A percentile compares a stretch with the other conserved stretches of the same genome.
These are phyloP conservation scores for Candida pseudoglaebosa DNA, from an alignment of 805 yeast species.

Conservation along the genomic window DNA sequence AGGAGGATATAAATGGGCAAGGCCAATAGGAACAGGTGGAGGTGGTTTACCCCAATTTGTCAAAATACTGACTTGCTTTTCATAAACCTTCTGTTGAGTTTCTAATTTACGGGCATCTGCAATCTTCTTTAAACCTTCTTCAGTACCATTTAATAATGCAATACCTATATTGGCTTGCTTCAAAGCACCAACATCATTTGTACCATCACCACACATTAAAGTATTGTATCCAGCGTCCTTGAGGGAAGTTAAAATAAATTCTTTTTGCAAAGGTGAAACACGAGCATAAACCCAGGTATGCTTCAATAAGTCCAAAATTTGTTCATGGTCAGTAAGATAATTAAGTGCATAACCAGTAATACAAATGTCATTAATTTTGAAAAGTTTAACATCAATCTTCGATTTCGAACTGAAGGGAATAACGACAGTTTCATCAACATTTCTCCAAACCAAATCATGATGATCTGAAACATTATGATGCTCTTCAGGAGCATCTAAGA, in stretches of 20 bases:
- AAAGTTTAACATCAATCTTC: slow-evolving; percentile 52
- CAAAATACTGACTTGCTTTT: slow-evolving; percentile 79
- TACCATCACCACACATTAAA: slow-evolving; percentile 99
- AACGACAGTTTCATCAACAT: slow-evolving; percentile 69
- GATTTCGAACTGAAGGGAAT: slow-evolving; percentile 64
- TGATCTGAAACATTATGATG: slow-evolving; percentile 46
- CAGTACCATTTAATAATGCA: slow-evolving; percentile 96
- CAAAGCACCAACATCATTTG: slow-evolving; percentile 99
- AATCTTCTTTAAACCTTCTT: slow-evolving; percentile 84
- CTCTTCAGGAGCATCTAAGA: slow-evolving; percentile 80
- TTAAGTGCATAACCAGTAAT: slow-evolving; percentile 88
- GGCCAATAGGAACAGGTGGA: slow-evolving; percentile 77
- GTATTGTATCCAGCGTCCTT: slow-evolving; percentile 89
- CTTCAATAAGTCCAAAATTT: slow-evolving; percentile 68
- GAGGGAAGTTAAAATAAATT: slow-evolving; percentile 76
- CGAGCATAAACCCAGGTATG: slow-evolving; percentile 97
- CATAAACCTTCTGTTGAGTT: slow-evolving; percentile 61
- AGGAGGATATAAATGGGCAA: slow-evolving; percentile 96
- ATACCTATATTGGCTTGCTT: slow-evolving; percentile 98
- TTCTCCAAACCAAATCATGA: slow-evolving; percentile 75
- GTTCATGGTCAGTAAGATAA: slow-evolving; percentile 60
- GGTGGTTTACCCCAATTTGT: slow-evolving; percentile 77
- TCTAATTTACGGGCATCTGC: slow-evolving; percentile 75
- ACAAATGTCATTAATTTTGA: slow-evolving; percentile 76
- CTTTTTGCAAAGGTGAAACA: slow-evolving; percentile 95